Evolutionary conservation across 2,329 filamentous ascomycete genomes (phyloP).

Genomic region (Pleurostoma richardsiae): DNA sequence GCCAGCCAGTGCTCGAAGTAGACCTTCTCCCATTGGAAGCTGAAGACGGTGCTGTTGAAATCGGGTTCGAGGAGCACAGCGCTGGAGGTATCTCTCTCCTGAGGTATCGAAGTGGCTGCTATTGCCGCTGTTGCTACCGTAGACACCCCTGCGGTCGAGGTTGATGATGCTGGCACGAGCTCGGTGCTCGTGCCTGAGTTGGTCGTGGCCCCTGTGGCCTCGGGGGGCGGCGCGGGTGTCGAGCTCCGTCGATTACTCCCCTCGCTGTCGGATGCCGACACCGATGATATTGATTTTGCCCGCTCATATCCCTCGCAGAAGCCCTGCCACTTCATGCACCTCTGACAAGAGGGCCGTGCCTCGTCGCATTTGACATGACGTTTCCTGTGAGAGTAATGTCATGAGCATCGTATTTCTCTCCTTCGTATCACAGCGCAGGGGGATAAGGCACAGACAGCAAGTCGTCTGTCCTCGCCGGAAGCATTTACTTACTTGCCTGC

Average conservation of each 20-base stretch:
- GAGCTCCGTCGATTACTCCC: background rate
- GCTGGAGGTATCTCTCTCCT: too few relatives aligned
- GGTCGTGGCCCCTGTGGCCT: background rate
- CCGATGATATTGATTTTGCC: background rate
- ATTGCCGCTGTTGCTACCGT: background rate
- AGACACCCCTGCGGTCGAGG: too few relatives aligned
- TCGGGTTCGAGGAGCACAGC: slow-evolving; percentile 6
- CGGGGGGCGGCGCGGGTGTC: background rate
- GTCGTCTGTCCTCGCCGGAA: background rate
- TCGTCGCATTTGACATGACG: slow-evolving; percentile 30
- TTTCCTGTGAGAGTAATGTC: slow-evolving; percentile 13
- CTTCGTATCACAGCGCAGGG: background rate
- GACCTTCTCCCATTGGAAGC: slow-evolving; percentile 11
- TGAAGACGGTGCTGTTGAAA: slow-evolving; percentile 9
- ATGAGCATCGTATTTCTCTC: background rate
- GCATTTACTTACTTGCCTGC: slow-evolving; percentile 19
- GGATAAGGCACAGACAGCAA: too few relatives aligned
- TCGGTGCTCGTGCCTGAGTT: background rate
- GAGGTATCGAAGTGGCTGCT: background rate
- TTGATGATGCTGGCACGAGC: background rate
- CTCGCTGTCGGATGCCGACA: background rate
- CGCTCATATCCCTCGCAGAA: slow-evolving; percentile 23
- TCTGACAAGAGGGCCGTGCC: slow-evolving; percentile 24
- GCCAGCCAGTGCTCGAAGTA: slow-evolving; percentile 21
- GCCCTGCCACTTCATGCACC: slow-evolving; percentile 28